Base-by-base conservation (phyloP, 345 rosid genomes). In the Aquilaria malaccensis region DNA sequence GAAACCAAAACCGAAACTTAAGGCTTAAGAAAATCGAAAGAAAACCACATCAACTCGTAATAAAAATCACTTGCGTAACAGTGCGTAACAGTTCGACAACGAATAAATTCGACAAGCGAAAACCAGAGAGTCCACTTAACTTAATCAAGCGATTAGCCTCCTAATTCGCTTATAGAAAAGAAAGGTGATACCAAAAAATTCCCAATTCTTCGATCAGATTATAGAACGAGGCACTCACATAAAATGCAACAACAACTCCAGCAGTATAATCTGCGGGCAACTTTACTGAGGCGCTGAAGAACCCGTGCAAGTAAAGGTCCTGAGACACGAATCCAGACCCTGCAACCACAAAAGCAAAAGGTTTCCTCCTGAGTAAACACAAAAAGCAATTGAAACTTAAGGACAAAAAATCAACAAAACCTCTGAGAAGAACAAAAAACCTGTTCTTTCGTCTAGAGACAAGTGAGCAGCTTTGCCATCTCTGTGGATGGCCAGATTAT, bases 271-370 rank as follows among this genome's bases (percentile, higher is more conserved):
- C 92, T 15, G 93, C 70, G 67, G 98, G 97, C 70, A 89, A 65
- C 78, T 87, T 89, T 30, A 93, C 81, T 31, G 91, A 87, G 64
- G 96, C 88, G 69, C 96, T 85, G 83, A 93, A 93, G 70, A 83
- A 87, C 0, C 97, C 97, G 74, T 82, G 89, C 22, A 79, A 69
- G 71, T 89, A 93, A 49, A 85, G 78, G 71, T 85, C 91, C 47
- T 85, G 85, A 60, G 98, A 93, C 56, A 70, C 89, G 73, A 93
- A 89, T 53, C 97, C 98, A 72, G 96, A 91, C 69, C 96, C 97
- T 91, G 93, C 45, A 64, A 59, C 29, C 52, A n/a, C 22, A 14
- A 7, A 37, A 32, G 4, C 37, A 48, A 30, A 4, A 11, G 53
- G 43, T 37, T 37, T 22, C 43, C 5, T 5, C 7, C 43, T 29